Evolutionary conservation across 257 asterid species (phyloP).

Genomic region (Solanum rostratum): DNA sequence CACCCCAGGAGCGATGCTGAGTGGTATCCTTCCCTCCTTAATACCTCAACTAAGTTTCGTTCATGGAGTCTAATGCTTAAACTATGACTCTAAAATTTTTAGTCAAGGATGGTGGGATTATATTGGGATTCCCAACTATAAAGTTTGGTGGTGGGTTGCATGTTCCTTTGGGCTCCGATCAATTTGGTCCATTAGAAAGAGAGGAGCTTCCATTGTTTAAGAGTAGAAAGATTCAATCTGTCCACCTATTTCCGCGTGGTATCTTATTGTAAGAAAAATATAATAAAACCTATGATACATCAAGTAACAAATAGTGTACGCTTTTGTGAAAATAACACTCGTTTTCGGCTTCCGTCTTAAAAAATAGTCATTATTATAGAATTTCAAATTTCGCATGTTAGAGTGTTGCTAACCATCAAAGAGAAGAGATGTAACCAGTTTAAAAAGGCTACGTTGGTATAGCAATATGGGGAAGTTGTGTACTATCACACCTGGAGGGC

Average conservation of each 20-base stretch:
- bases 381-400: not conserved
- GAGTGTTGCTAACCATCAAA: too few species aligned
- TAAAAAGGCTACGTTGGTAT: too few species aligned
- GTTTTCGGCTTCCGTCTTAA: not conserved
- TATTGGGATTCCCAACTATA: not conserved
- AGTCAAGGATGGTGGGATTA: not conserved
- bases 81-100: not conserved
- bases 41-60: too few species aligned
- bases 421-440: too few species aligned
- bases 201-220: not conserved
- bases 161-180: not conserved
- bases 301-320: not conserved
- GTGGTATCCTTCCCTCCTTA: too few species aligned
- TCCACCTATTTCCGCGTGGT: too few species aligned
- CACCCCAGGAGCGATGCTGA: too few species aligned
- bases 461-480: too few species aligned
- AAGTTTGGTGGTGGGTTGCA: not conserved
- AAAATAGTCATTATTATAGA: not conserved
- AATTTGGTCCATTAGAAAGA: not conserved
- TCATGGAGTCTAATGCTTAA: too few species aligned
- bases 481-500: too few species aligned
- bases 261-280: too few species aligned
- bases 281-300: not conserved
- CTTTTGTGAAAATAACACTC: not conserved
- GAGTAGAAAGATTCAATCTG: not conserved